Evolutionary conservation across 202 grass and related monocot species (phyloP).

Genomic region (Elaeis oleifera): DNA sequence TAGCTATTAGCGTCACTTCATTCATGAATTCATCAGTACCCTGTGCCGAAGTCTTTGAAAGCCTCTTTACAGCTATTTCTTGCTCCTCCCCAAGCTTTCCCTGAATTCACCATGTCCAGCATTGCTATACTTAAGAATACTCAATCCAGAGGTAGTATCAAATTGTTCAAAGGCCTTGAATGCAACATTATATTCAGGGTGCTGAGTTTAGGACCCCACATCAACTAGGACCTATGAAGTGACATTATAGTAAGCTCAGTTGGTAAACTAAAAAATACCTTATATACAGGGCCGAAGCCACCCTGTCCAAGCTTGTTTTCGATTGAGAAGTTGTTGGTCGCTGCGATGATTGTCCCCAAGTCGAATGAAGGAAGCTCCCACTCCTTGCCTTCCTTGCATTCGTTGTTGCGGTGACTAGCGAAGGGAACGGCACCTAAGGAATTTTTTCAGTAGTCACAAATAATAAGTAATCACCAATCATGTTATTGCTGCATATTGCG

Average conservation of each 20-base stretch:
- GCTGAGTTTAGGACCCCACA: too few relatives aligned
- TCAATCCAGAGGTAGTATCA: too few relatives aligned
- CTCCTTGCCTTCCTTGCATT: constrained; percentile 25
- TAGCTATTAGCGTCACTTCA: constrained; percentile 49
- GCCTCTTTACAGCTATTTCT: constrained; percentile 50
- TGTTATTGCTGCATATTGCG: too few relatives aligned
- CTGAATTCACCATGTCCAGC: constrained; percentile 15
- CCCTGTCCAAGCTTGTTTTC: constrained; percentile 64
- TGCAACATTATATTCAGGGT: too few relatives aligned
- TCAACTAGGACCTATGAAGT: too few relatives aligned
- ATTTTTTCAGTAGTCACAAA: not conserved
- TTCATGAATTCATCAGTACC: constrained; percentile 56
- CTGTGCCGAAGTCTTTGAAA: constrained; percentile 41
- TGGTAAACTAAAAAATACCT: constrained; percentile 26
- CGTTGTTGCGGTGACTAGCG: constrained; percentile 24
- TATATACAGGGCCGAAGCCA: constrained; percentile 66
- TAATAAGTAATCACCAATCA: too few relatives aligned
- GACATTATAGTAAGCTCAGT: too few relatives aligned
- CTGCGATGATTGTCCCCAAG: constrained; percentile 36
- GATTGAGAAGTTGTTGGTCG: constrained; percentile 42
- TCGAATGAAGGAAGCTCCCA: constrained; percentile 54
- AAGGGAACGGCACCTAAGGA: constrained; percentile 19
- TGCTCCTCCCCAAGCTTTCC: constrained; percentile 46
- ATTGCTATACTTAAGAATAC: not conserved
- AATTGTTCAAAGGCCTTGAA: too few relatives aligned